phyloP scores from a whole-genome alignment of 768 basidiomycete genomes.

The Phallus indusiatus region DNA sequence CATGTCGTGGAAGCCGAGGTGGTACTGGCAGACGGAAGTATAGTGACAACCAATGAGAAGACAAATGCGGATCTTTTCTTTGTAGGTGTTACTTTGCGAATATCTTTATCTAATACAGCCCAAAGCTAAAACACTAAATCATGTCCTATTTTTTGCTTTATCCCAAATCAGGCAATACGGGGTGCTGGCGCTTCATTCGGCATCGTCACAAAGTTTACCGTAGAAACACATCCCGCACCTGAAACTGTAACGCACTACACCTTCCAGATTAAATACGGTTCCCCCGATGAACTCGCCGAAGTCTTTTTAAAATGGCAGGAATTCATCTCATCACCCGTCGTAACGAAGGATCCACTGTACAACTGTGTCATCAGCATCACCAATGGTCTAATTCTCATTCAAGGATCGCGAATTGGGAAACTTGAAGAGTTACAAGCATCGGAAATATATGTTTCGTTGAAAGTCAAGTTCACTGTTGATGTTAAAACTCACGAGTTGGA shows the following conservation, averaged over 20 bases:
- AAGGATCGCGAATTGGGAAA: neutral
- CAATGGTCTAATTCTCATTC: neutral
- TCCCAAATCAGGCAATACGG: constrained; percentile 17
- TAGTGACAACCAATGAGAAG: constrained; percentile 15
- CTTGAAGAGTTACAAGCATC: neutral
- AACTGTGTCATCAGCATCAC: neutral
- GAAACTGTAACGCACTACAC: constrained; percentile 6
- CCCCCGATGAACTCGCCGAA: neutral
- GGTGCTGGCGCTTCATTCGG: constrained; percentile 23
- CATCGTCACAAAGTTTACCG: constrained; percentile 21
- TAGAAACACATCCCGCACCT: constrained; percentile 20
- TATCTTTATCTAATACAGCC: neutral
- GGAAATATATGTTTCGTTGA: neutral
- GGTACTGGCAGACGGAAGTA: constrained; percentile 18
- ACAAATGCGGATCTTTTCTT: constrained; percentile 18
- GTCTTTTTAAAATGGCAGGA: constrained; percentile 1
- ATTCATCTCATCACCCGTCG: neutral
- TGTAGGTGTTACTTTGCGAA: constrained; percentile 9
- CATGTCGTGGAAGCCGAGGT: constrained; percentile 18
- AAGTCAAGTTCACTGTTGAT: neutral
- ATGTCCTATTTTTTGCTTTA: neutral
- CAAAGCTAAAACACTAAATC: too few relatives aligned
- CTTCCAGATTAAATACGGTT: neutral
- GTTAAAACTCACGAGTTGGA: neutral
- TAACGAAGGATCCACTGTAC: neutral